phyloP scores from a whole-genome alignment of 2,329 filamentous ascomycete species.

The Cladosporium sp. region DNA sequence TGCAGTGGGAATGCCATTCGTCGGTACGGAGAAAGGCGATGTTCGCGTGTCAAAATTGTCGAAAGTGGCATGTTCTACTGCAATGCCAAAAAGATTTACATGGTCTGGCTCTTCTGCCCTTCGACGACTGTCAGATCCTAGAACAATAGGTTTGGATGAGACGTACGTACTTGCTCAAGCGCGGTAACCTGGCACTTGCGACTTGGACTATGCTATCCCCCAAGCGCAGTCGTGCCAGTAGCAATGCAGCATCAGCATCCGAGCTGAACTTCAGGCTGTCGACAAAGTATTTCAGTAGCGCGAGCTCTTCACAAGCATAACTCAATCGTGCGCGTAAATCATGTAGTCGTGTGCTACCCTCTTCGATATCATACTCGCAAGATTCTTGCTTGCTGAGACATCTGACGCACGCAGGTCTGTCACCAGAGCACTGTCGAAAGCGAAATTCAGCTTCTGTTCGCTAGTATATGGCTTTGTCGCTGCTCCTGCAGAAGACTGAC shows the following conservation, averaged over 20 bases:
- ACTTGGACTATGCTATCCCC: background rate
- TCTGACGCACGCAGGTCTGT: background rate
- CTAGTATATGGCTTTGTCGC: background rate
- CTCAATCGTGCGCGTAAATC: background rate
- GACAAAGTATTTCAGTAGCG: background rate
- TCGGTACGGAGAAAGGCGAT: background rate
- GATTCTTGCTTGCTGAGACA: background rate
- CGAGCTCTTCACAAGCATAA: background rate
- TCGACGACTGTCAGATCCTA: background rate
- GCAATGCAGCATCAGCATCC: background rate
- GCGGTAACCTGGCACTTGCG: background rate
- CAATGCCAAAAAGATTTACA: background rate
- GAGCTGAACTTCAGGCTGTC: background rate
- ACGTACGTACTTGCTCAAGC: background rate
- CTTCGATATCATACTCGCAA: background rate
- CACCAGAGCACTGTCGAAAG: background rate
- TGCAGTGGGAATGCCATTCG: too few relatives aligned
- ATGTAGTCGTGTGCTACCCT: background rate
- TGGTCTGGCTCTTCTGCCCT: background rate
- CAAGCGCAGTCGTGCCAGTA: background rate
- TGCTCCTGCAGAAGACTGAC: background rate
- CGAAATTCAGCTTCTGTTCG: background rate
- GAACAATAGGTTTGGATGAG: background rate
- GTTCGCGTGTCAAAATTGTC: background rate
- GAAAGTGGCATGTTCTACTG: background rate